Evolutionary conservation across 2,329 filamentous ascomycete genomes (phyloP).

Genomic region (Aphanoascus verrucosus): DNA sequence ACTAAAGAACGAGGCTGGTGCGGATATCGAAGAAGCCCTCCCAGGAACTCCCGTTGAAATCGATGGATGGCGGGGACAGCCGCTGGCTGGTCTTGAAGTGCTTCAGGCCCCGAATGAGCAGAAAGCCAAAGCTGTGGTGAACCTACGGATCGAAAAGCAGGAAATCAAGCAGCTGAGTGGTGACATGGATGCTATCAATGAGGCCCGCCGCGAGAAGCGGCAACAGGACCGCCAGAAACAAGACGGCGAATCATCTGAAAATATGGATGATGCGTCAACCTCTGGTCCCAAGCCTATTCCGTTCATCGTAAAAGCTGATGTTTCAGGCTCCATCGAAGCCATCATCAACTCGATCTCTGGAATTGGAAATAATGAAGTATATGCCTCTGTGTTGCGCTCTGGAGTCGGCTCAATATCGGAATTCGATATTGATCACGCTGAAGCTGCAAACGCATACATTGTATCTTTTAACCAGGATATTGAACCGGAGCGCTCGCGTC

Average conservation of each 20-base stretch:
- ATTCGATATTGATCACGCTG: slow-evolving; percentile 81
- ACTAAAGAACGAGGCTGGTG: slow-evolving; percentile 74
- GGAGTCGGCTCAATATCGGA: slow-evolving; percentile 69
- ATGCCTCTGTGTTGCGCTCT: slow-evolving; percentile 63
- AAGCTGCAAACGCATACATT: slow-evolving; percentile 62
- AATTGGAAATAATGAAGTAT: slow-evolving; percentile 76
- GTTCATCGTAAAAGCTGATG: slow-evolving; percentile 86
- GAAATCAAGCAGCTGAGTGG: slow-evolving; percentile 55
- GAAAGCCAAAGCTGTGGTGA: slow-evolving; percentile 65
- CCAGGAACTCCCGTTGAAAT: slow-evolving; percentile 88
- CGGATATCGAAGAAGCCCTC: slow-evolving; percentile 58
- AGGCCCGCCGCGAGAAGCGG: slow-evolving; percentile 51
- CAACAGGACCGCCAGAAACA: slow-evolving; percentile 31
- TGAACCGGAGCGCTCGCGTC: slow-evolving; percentile 54
- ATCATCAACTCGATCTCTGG: slow-evolving; percentile 65
- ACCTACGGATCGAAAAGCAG: slow-evolving; percentile 60
- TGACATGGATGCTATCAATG: slow-evolving; percentile 69
- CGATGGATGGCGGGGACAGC: slow-evolving; percentile 85
- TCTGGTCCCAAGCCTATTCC: slow-evolving; percentile 51
- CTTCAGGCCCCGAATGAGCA: slow-evolving; percentile 71
- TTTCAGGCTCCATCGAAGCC: slow-evolving; percentile 87
- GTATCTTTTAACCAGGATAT: slow-evolving; percentile 76
- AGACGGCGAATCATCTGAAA: slow-evolving; percentile 27
- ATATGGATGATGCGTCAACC: slow-evolving; percentile 23
- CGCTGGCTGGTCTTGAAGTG: slow-evolving; percentile 74